A percentile compares a stretch with the other conserved stretches of the same genome.
These are phyloP conservation scores for Gypsophila paniculata DNA, from an alignment of 179 eudicot species.

Conservation along the genomic window DNA sequence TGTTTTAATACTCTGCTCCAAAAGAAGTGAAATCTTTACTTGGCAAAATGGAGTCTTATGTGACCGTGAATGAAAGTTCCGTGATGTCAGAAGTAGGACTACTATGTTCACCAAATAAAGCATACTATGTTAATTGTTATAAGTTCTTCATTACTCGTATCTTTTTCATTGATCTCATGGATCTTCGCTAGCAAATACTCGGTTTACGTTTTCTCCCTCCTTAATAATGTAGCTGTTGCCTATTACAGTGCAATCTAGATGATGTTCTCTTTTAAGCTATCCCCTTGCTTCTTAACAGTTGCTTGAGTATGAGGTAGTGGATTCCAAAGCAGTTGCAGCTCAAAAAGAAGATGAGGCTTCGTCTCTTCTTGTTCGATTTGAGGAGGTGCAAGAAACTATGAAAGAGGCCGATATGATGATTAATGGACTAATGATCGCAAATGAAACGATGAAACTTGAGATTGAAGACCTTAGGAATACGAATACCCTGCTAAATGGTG, in stretches of 20 bases:
- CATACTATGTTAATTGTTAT: neutral
- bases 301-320: constrained; percentile 60
- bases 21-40: neutral
- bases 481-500: constrained; percentile 31
- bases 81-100: too few species aligned
- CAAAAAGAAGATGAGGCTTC: constrained; percentile 74
- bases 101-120: neutral
- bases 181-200: neutral
- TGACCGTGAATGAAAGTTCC: neutral
- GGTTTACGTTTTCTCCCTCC: neutral
- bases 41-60: neutral
- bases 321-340: constrained; percentile 57
- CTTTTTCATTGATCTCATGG: neutral
- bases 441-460: constrained; percentile 68
- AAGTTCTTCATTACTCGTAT: too few species aligned
- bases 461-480: constrained; percentile 47
- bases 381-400: constrained; percentile 82
- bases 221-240: neutral
- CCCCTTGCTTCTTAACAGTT: constrained; percentile 34
- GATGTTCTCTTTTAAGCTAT: neutral
- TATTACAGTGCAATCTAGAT: too few species aligned
- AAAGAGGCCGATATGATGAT: constrained; percentile 87
- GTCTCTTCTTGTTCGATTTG: constrained; percentile 64
- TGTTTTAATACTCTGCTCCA: too few species aligned
- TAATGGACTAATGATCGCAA: constrained; percentile 74